Percentiles rank a stretch among this genome's conserved stretches.
These are phyloP conservation scores for Rosa multiflora DNA, from an alignment of 306 rosid genomes.

Conservation along the genomic window DNA sequence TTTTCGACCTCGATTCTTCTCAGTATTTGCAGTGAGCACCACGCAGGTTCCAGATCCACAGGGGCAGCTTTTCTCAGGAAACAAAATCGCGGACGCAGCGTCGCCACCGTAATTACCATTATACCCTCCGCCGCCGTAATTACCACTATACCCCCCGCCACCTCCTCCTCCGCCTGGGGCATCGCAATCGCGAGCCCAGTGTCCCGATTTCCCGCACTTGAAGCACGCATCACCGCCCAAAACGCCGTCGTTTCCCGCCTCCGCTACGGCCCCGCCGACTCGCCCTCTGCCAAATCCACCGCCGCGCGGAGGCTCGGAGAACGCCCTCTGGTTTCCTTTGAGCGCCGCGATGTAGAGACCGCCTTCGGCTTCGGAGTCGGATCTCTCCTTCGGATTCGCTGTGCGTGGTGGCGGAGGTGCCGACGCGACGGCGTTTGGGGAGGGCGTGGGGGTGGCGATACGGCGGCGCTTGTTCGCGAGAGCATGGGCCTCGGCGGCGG, in stretches of 20 bases:
- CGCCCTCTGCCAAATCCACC: slow-evolving; percentile 8
- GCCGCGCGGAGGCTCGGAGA: slow-evolving; percentile 16
- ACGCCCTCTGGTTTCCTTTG: slow-evolving; percentile 30
- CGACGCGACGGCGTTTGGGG: not conserved
- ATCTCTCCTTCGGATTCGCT: not conserved
- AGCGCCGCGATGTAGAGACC: slow-evolving; percentile 46
- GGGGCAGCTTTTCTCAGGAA: slow-evolving; percentile 45
- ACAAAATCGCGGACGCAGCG: not conserved
- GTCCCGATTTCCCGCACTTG: slow-evolving; percentile 58
- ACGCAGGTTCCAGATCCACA: slow-evolving; percentile 52
- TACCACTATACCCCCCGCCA: slow-evolving; percentile 31
- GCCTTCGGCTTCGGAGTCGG: not conserved
- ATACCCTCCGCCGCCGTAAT: slow-evolving; percentile 14
- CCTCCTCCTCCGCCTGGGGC: slow-evolving; percentile 13
- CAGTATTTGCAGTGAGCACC: slow-evolving; percentile 60
- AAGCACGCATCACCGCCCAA: slow-evolving; percentile 37
- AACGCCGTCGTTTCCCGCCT: slow-evolving; percentile 2
- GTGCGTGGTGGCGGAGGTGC: not conserved
- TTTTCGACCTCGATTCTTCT: slow-evolving; percentile 56
- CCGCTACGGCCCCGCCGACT: not conserved
- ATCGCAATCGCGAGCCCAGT: slow-evolving; percentile 58
- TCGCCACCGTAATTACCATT: slow-evolving; percentile 27
- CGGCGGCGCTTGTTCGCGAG: slow-evolving; percentile 46
- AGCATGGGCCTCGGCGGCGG: slow-evolving; percentile 41
- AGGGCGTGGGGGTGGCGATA: slow-evolving; percentile 20